Evolutionary conservation across 257 asterid genomes (phyloP).

Genomic region (Plantago ovata): DNA sequence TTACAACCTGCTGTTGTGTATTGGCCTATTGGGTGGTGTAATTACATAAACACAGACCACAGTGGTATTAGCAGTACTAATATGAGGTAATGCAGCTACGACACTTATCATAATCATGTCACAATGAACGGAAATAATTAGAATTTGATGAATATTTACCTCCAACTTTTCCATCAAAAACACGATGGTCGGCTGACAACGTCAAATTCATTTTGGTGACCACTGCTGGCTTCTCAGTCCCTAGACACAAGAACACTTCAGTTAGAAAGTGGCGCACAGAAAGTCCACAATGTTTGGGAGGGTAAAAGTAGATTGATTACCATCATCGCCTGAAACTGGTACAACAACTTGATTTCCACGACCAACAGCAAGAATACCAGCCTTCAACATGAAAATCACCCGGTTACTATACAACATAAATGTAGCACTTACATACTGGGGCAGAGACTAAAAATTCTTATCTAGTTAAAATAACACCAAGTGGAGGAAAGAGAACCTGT

Average conservation of each 20-base stretch:
- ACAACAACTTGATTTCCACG: conserved; percentile 91
- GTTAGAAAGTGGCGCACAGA: conserved; percentile 10
- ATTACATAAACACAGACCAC: background rate
- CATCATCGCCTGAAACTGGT: conserved; percentile 74
- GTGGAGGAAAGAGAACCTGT: conserved; percentile 58
- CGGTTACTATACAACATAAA: conserved; percentile 15
- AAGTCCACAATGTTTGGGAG: conserved; percentile 17
- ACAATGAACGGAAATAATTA: conserved; percentile 6
- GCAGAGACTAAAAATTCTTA: background rate
- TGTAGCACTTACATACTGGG: background rate
- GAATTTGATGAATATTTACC: conserved; percentile 37
- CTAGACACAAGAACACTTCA: conserved; percentile 38
- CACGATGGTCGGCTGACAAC: conserved; percentile 93
- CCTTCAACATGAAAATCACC: conserved; percentile 48
- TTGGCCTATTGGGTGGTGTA: background rate
- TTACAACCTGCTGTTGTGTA: background rate
- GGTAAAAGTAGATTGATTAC: conserved; percentile 34
- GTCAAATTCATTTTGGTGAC: conserved; percentile 82
- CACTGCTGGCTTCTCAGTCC: conserved; percentile 73
- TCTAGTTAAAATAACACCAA: conserved; percentile 21
- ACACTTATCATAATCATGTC: background rate
- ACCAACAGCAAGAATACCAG: conserved; percentile 98
- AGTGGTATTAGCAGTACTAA: background rate
- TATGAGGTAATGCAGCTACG: background rate
- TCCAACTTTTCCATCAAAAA: conserved; percentile 95